Evolutionary conservation across 2,329 filamentous ascomycete genomes (phyloP), one percentile per base, ranked within the genome.

Genomic region (Botryotinia convoluta): DNA sequence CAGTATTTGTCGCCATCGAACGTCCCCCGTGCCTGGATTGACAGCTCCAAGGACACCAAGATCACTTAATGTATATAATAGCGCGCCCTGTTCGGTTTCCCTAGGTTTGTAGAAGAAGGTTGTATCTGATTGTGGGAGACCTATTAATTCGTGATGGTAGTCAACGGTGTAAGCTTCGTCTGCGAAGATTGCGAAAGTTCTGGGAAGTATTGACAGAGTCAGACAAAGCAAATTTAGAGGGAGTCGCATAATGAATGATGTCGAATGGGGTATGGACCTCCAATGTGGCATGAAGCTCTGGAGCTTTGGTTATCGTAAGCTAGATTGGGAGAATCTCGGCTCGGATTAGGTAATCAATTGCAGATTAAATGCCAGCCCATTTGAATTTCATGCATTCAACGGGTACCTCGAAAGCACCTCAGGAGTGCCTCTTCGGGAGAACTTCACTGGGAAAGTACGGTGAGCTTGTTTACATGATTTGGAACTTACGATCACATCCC

Each of bases 91-190:
- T 75, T 95, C 95, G 77, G 91, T 89, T 75, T 89, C 87, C 79
- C 92, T 88, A 57, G 96, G 95, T 78, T 91, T 92, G 84, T 98
- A 94, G 89, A 98, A 98, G 87, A 98, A 97, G 78, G 95, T 98
- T 75, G 93, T 93, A 76, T 93, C 89, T 81, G 89, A 86, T 81
- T 92, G 92, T 72, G 96, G 94, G 54, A 93, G 84, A 80, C 96
- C 96, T 79, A 99, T 86, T 67, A 98, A 90, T 77, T 93, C 90
- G 84, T 97, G 91, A 84, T 98, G 95, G 85, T 94, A 98, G 84
- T 99, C 96, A 82, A 97, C 89, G 79, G 93, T 88, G 84, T 91
- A 95, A 77, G 97, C 94, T 83, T 99, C 95, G 81, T 99, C 96
- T 78, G 89, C 87, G 84, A 94, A 97, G 74, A 98, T 90, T 77